Conservation (phyloP, 75 land plant genomes). For the Gnetum montanum region DNA sequence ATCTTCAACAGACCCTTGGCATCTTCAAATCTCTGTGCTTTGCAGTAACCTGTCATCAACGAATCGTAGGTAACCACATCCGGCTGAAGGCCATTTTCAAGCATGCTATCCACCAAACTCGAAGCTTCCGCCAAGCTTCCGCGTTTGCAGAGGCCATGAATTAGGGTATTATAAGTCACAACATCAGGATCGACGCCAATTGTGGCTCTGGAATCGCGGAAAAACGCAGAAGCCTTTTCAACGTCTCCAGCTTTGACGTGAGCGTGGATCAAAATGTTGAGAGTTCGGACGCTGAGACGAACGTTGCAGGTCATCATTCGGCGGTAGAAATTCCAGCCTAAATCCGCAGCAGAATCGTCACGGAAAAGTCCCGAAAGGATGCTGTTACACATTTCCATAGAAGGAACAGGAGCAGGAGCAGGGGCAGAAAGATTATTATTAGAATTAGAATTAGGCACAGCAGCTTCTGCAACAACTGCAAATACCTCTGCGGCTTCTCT, state of each 20-base stretch:
- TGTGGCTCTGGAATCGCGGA: not conserved
- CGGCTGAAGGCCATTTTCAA: slow-evolving; percentile 20
- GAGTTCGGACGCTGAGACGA: slow-evolving; percentile 1
- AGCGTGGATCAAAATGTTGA: slow-evolving; percentile 3
- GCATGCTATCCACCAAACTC: slow-evolving; percentile 9
- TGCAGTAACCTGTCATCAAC: slow-evolving; percentile 41
- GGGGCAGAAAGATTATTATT: too few relatives aligned
- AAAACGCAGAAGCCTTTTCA: not conserved
- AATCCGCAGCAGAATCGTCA: too few relatives aligned
- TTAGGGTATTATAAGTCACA: slow-evolving; percentile 4
- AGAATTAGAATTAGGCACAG: too few relatives aligned
- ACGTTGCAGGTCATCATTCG: not conserved
- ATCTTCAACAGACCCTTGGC: slow-evolving; percentile 25
- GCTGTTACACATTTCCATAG: too few relatives aligned
- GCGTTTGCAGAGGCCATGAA: not conserved
- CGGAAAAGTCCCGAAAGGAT: not conserved
- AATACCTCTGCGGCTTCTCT: not conserved
- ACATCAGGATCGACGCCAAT: slow-evolving; percentile 4
- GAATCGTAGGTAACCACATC: slow-evolving; percentile 48
- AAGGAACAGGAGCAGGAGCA: too few relatives aligned
- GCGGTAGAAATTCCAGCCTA: slow-evolving; percentile 2
- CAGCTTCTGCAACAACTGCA: too few relatives aligned
- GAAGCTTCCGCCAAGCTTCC: not conserved
- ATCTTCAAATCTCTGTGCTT: slow-evolving; percentile 18
- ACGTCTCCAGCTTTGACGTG: slow-evolving; percentile 1